A percentile compares a stretch with the other conserved stretches of the same genome.
phyloP scores from a whole-genome alignment of 495 filamentous ascomycete species.

The Evansstolkia leycettana region DNA sequence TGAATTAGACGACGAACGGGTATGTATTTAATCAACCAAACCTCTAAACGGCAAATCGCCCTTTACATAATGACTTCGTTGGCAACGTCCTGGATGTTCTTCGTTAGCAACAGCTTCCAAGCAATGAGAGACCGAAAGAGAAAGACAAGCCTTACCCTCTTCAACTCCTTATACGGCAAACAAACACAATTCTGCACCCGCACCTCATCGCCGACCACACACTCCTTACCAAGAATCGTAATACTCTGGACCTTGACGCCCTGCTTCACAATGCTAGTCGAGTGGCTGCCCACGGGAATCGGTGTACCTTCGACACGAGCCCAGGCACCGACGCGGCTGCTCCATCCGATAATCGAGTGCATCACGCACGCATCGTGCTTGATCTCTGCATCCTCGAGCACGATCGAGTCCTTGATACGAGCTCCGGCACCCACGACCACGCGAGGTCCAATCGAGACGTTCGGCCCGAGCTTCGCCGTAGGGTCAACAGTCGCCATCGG shows the following conservation, averaged over 20 bases:
- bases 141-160: conserved; percentile 57
- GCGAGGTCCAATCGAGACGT: conserved; percentile 89
- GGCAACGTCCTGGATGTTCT: conserved; percentile 63
- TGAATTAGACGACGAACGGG: too few relatives aligned
- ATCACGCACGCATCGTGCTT: conserved; percentile 94
- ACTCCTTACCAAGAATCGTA: conserved; percentile 95
- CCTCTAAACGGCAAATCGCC: neutral
- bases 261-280: conserved; percentile 90
- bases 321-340: conserved; percentile 91
- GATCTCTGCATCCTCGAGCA: conserved; percentile 90
- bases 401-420: conserved; percentile 90
- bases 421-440: conserved; percentile 75
- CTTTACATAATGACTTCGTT: conserved; percentile 95
- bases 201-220: conserved; percentile 86
- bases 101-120: conserved; percentile 20
- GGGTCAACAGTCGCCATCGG: conserved; percentile 88
- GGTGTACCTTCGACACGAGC: conserved; percentile 95
- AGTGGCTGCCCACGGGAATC: conserved; percentile 78
- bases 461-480: conserved; percentile 91
- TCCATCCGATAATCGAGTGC: conserved; percentile 96
- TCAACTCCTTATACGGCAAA: conserved; percentile 96
- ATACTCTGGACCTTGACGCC: conserved; percentile 98
- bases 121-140: neutral
- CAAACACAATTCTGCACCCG: conserved; percentile 98
- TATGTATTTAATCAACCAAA: neutral